Evolutionary conservation across 2,329 filamentous ascomycete species (phyloP).

Genomic region (Pseudomassariella vexata): DNA sequence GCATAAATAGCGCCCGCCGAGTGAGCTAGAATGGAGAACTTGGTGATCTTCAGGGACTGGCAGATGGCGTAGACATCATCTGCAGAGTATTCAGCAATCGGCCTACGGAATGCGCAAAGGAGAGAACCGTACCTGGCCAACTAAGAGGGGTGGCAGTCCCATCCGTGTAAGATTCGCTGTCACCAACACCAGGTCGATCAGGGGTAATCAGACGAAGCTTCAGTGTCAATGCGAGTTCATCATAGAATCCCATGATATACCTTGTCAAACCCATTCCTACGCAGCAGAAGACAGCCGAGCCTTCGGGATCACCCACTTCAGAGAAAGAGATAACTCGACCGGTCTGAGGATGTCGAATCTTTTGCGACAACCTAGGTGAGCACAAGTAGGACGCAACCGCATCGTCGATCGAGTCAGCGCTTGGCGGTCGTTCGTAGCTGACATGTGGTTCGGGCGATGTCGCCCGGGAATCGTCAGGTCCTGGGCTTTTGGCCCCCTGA

Average conservation of each 20-base stretch:
- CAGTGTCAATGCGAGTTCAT: slow-evolving; percentile 84
- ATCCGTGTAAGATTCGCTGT: slow-evolving; percentile 79
- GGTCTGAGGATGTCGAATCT: slow-evolving; percentile 77
- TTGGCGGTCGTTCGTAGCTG: slow-evolving; percentile 67
- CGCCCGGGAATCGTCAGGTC: slow-evolving; percentile 17
- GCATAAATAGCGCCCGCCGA: slow-evolving; percentile 98
- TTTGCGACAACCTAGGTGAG: slow-evolving; percentile 80
- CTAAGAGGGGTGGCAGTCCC: slow-evolving; percentile 79
- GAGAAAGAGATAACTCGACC: slow-evolving; percentile 91
- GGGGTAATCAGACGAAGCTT: slow-evolving; percentile 88
- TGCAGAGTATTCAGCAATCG: slow-evolving; percentile 25
- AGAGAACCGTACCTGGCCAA: slow-evolving; percentile 70
- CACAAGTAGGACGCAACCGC: slow-evolving; percentile 81
- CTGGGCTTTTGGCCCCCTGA: slow-evolving; percentile 30
- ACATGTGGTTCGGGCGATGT: slow-evolving; percentile 35
- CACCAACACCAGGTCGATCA: slow-evolving; percentile 88
- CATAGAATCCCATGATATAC: slow-evolving; percentile 95
- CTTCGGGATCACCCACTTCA: slow-evolving; percentile 88
- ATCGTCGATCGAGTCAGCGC: slow-evolving; percentile 81
- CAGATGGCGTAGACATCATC: slow-evolving; percentile 91
- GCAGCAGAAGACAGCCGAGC: slow-evolving; percentile 90
- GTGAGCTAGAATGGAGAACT: slow-evolving; percentile 93
- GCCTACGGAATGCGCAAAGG: neutral
- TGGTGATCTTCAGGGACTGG: slow-evolving; percentile 83
- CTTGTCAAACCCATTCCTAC: slow-evolving; percentile 96